A percentile compares a stretch with the other conserved stretches of the same genome.
phyloP scores from a whole-genome alignment of 306 rosid species.

The Gynostemma pentaphyllum region DNA sequence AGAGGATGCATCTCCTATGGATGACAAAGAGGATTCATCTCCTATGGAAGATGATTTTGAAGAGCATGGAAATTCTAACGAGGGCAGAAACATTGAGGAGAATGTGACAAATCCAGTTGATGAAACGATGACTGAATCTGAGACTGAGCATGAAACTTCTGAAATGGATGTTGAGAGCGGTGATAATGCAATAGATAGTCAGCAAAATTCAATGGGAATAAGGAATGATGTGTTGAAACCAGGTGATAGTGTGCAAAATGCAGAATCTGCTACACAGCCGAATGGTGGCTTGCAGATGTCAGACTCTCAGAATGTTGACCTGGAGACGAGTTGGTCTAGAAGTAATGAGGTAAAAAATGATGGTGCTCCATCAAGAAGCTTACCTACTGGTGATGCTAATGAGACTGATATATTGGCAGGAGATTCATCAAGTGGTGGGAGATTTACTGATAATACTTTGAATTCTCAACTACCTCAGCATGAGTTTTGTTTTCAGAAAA shows the following conservation, averaged over 20 bases:
- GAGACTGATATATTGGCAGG: constrained; percentile 41
- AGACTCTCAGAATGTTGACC: constrained; percentile 22
- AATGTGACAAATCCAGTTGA: constrained; percentile 37
- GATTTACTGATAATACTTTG: constrained; percentile 30
- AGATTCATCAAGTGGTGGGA: constrained; percentile 52
- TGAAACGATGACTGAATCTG: constrained; percentile 58
- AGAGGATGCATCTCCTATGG: constrained; percentile 33
- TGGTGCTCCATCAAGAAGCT: constrained; percentile 40
- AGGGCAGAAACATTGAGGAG: constrained; percentile 26
- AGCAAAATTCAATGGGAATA: constrained; percentile 22
- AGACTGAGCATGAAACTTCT: constrained; percentile 28
- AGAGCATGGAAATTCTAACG: constrained; percentile 29
- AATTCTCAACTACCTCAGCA: constrained; percentile 24
- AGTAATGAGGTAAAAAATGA: constrained; percentile 29
- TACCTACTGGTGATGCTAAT: constrained; percentile 43
- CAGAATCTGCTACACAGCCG: constrained; percentile 37
- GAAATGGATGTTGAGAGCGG: constrained; percentile 35
- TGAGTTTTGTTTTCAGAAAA: constrained; percentile 40
- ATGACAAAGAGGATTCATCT: constrained; percentile 37
- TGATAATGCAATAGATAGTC: constrained; percentile 35
- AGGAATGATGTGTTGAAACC: constrained; percentile 29
- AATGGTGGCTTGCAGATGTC: constrained; percentile 35
- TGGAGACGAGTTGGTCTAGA: constrained; percentile 39
- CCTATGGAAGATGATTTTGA: constrained; percentile 39
- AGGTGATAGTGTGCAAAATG: constrained; percentile 28